A percentile compares a stretch with the other conserved stretches of the same genome.
Evolutionary conservation across 176 grass and related monocot genomes (phyloP).

Genomic region (Carex scoparia): DNA sequence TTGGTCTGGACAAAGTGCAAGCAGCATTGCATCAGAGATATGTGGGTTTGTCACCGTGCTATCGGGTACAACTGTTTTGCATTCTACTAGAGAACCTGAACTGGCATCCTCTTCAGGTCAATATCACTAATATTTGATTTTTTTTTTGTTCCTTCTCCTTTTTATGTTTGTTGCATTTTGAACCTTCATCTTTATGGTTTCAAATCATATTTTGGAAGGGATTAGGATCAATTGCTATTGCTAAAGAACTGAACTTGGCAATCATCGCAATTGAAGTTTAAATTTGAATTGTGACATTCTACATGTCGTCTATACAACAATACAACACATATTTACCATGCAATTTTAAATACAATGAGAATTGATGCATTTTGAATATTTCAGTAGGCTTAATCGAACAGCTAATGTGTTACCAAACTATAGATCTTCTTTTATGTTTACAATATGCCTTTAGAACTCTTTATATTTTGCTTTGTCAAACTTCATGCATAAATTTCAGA

Average conservation of each 20-base stretch:
- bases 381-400: not conserved
- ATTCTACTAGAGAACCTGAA: slow-evolving; percentile 87
- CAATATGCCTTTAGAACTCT: not conserved
- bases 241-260: not conserved
- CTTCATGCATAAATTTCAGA: not conserved
- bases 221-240: not conserved
- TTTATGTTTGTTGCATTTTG: not conserved
- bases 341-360: not conserved
- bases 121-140: not conserved
- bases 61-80: slow-evolving; percentile 73
- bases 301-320: not conserved
- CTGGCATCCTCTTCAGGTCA: slow-evolving; percentile 58
- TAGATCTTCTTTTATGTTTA: not conserved
- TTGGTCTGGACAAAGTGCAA: slow-evolving; percentile 95
- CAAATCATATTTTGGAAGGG: slow-evolving; percentile 1
- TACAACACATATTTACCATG: not conserved
- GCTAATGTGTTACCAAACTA: not conserved
- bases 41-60: slow-evolving; percentile 94
- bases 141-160: not conserved
- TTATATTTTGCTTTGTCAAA: not conserved
- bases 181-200: not conserved
- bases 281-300: not conserved
- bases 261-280: not conserved
- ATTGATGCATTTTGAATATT: not conserved
- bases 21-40: slow-evolving; percentile 72